Evolutionary conservation across 305 asterid genomes (phyloP).

Genomic region (Salvia sclarea): DNA sequence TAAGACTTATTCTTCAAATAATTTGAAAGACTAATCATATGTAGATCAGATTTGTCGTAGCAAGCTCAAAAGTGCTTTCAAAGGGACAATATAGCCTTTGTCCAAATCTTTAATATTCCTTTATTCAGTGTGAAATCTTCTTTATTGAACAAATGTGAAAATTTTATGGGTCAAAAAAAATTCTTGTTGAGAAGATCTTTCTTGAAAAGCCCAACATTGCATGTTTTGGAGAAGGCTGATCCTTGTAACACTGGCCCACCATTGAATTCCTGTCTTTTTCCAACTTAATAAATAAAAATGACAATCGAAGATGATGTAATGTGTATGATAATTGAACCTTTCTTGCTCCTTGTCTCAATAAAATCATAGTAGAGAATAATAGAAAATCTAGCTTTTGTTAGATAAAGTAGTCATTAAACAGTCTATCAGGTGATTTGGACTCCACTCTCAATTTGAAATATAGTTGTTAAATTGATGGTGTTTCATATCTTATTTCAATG

Average conservation of each 20-base stretch:
- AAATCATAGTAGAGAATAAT: neutral
- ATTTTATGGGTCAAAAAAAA: conserved; percentile 19
- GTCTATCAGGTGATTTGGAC: conserved; percentile 11
- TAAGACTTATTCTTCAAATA: neutral
- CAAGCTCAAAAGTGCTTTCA: conserved; percentile 21
- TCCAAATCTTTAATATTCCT: conserved; percentile 18
- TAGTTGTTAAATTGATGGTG: neutral
- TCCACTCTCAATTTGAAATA: conserved; percentile 4
- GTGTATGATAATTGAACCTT: neutral
- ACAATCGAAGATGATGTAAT: conserved; percentile 8
- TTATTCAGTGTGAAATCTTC: conserved; percentile 8
- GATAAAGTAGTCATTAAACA: conserved; percentile 1
- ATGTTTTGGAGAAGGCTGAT: conserved; percentile 40
- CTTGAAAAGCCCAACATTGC: conserved; percentile 40
- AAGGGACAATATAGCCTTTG: conserved; percentile 17
- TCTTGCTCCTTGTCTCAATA: neutral
- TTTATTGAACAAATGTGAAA: conserved; percentile 16
- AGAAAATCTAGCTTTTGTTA: neutral
- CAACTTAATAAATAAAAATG: conserved; percentile 18
- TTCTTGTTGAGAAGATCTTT: conserved; percentile 35
- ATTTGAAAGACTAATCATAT: neutral
- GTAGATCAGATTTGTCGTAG: neutral
- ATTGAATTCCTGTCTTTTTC: conserved; percentile 52
- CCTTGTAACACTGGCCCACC: conserved; percentile 53
- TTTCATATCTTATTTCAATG: neutral